Base-by-base conservation (phyloP, 192 early-diverging fungal species). In the Thamnidium elegans region DNA sequence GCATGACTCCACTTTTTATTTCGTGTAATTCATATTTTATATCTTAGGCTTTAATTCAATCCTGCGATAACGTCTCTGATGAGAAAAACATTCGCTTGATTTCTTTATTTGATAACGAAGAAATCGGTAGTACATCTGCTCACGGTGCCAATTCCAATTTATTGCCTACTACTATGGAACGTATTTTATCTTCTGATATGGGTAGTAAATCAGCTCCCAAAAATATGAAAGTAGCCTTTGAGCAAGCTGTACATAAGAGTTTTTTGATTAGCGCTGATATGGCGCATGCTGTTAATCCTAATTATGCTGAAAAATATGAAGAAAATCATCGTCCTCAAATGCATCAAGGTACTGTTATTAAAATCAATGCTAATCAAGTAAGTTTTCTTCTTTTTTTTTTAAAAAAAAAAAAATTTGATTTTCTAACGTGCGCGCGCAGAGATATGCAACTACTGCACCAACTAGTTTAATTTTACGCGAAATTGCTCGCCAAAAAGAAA, bases 91-190 rank as follows among this genome's bases (percentile, higher is more conserved):
- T 97, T 70, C 88, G 96, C 47, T 76, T 99, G 36, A 81, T 96
- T 42, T 80, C 90, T 11, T 81, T 98, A 46, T 99, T 99, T 71
- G 97, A 99, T 75, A 98, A 99, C 79, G 97, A 99, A 76, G 97
- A 99, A 71, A 86, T 99, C 31, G 97, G 97, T 30, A 94, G 92
- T 30, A 84, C 80, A 9, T 89, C 93, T 30, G 95, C 94, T 5
- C 89, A 96, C 66, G 97, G 97, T 51, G 97, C 97, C 17, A 89
- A 92, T 71, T 95, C 92, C 10, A 90, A 90, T 62, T 76, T 98
- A 61, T 76, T 94, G 21, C 91, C 87, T 58, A 72, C 85, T 20
- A 85, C 89, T n/a, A 65, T 94, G 52, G 79, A 85, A 55, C 78
- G 92, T 50, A 76, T 93, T 63, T 58, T 76, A n/a, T 53, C 64